Conservation (phyloP, 768 basidiomycete genomes). For the Coprinopsis strossmayeri region DNA sequence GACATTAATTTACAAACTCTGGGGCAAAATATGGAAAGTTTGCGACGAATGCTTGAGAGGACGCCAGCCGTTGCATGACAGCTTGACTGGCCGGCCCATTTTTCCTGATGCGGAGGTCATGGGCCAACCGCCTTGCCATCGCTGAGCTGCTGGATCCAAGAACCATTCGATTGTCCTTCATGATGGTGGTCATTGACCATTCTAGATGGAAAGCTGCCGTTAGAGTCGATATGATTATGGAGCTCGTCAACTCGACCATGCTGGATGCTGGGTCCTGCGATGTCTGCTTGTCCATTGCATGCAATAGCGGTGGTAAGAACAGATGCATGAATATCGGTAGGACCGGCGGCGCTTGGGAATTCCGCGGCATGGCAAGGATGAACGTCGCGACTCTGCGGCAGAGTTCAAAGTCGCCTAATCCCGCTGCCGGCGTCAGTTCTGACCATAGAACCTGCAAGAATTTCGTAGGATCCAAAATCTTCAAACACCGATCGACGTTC, state of each 20-base stretch:
- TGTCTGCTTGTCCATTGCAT: conserved; percentile 45
- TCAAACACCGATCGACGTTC: conserved; percentile 63
- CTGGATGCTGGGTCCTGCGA: conserved; percentile 38
- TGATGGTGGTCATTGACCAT: conserved; percentile 52
- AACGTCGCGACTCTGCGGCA: conserved; percentile 63
- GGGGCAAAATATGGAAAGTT: conserved; percentile 67
- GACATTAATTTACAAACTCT: conserved; percentile 24
- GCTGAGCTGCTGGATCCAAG: conserved; percentile 59
- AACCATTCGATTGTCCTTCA: conserved; percentile 40
- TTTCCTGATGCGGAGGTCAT: conserved; percentile 50
- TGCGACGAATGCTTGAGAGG: conserved; percentile 59
- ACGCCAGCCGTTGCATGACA: conserved; percentile 53
- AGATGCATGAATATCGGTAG: conserved; percentile 69
- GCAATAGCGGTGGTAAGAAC: conserved; percentile 57
- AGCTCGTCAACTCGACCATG: conserved; percentile 57
- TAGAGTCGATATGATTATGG: conserved; percentile 57
- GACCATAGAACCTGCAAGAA: conserved; percentile 68
- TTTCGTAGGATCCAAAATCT: conserved; percentile 45
- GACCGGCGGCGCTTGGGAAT: conserved; percentile 47
- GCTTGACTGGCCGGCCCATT: conserved; percentile 41
- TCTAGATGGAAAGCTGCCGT: conserved; percentile 67
- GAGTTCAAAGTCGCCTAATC: conserved; percentile 53
- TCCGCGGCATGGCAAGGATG: conserved; percentile 57
- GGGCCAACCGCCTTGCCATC: conserved; percentile 61
- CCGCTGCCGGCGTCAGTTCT: conserved; percentile 46